phyloP scores from a whole-genome alignment of 352 stramenopile species.

The Thalassiosira hispida region DNA sequence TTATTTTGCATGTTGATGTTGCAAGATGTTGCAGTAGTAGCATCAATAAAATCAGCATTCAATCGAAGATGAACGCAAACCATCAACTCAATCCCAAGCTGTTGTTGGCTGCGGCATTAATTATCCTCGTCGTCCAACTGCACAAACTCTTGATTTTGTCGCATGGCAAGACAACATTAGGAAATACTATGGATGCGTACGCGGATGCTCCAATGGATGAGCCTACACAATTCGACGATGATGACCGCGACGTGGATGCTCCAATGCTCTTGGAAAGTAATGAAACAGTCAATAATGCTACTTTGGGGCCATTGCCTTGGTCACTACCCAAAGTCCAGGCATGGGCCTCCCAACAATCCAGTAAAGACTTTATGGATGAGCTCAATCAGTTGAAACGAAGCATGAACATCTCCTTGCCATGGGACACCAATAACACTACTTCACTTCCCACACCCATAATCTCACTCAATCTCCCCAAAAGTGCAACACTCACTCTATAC shows the following conservation, averaged over 20 bases:
- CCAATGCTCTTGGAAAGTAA: too few relatives aligned
- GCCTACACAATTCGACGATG: too few relatives aligned
- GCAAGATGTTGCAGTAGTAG: too few relatives aligned
- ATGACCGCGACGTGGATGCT: too few relatives aligned
- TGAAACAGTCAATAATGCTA: too few relatives aligned
- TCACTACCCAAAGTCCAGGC: constrained; percentile 19
- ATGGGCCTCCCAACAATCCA: constrained; percentile 9
- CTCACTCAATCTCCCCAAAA: constrained; percentile 52
- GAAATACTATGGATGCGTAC: too few relatives aligned
- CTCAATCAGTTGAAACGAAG: constrained; percentile 20
- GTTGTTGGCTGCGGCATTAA: not conserved
- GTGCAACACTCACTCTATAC: constrained; percentile 35
- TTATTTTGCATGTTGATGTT: too few relatives aligned
- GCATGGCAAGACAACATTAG: not conserved
- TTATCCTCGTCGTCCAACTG: not conserved
- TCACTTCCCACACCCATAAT: constrained; percentile 50
- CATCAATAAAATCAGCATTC: too few relatives aligned
- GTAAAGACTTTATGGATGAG: constrained; percentile 31
- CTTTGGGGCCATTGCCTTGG: constrained; percentile 24
- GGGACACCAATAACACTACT: not conserved
- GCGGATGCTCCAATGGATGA: not conserved
- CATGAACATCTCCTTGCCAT: constrained; percentile 23
- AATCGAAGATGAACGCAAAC: too few relatives aligned
- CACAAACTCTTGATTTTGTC: not conserved
- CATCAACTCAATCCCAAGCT: too few relatives aligned